phyloP scores from a whole-genome alignment of 345 rosid genomes.

The Linum trigynum region DNA sequence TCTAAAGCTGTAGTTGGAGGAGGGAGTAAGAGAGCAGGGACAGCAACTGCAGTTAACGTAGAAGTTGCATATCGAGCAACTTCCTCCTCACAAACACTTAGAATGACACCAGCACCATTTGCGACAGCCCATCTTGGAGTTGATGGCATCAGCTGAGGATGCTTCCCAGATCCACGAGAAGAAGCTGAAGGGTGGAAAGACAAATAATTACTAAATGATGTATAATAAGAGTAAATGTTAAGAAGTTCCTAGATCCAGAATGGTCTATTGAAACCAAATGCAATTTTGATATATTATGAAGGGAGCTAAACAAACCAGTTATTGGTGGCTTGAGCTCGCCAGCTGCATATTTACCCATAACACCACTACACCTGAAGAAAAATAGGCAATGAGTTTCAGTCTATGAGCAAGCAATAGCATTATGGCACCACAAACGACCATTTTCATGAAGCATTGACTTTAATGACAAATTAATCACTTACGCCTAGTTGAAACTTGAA shows the following conservation, averaged over 20 bases:
- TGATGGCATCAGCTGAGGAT: slow-evolving; percentile 89
- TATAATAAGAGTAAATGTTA: background rate
- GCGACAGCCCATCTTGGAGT: slow-evolving; percentile 99
- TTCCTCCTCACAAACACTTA: slow-evolving; percentile 97
- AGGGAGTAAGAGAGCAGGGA: slow-evolving; percentile 95
- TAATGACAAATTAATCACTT: too few relatives aligned
- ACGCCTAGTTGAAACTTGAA: too few relatives aligned
- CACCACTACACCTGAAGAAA: slow-evolving; percentile 86
- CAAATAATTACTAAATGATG: too few relatives aligned
- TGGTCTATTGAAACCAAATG: background rate
- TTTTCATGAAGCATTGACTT: background rate
- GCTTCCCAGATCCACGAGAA: slow-evolving; percentile 93
- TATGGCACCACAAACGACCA: background rate
- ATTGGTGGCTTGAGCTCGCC: slow-evolving; percentile 98
- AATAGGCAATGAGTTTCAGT: background rate
- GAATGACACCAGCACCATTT: slow-evolving; percentile 94
- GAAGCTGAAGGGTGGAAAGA: slow-evolving; percentile 30
- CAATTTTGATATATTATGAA: background rate
- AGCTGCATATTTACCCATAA: slow-evolving; percentile 92
- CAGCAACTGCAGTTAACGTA: slow-evolving; percentile 88
- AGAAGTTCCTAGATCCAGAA: background rate
- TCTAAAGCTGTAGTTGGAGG: slow-evolving; percentile 93
- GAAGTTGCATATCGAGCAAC: slow-evolving; percentile 93
- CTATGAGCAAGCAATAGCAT: slow-evolving; percentile 2
- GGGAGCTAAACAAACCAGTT: slow-evolving; percentile 44